Evolutionary conservation across 768 basidiomycete species (phyloP).

Genomic region (Favolaschia claudopus): DNA sequence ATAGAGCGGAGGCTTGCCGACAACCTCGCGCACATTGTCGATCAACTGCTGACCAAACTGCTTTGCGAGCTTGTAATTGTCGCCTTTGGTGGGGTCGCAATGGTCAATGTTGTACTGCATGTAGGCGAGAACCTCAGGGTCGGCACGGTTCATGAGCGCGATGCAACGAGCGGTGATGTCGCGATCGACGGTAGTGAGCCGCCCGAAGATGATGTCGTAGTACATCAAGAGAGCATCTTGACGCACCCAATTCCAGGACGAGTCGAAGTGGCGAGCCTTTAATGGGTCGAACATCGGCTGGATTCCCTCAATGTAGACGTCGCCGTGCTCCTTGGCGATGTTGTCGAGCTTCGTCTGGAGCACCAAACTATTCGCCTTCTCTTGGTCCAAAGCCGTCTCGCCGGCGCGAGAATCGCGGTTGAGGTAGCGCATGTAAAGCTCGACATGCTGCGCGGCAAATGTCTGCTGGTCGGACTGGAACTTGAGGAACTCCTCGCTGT

Average conservation of each 20-base stretch:
- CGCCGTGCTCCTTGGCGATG: constrained; percentile 92
- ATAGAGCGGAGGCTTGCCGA: constrained; percentile 87
- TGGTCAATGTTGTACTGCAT: constrained; percentile 96
- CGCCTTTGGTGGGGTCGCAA: constrained; percentile 81
- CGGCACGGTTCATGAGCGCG: constrained; percentile 96
- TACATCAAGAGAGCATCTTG: constrained; percentile 97
- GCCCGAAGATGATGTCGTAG: constrained; percentile 98
- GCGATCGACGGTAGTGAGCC: constrained; percentile 91
- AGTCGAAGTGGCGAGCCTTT: constrained; percentile 98
- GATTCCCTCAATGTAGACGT: constrained; percentile 92
- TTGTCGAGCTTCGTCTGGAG: constrained; percentile 90
- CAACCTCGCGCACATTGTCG: constrained; percentile 88
- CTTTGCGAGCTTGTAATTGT: constrained; percentile 94
- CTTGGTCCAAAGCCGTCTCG: constrained; percentile 86
- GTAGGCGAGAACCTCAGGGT: constrained; percentile 88
- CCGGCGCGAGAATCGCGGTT: constrained; percentile 93
- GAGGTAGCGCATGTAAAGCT: constrained; percentile 97
- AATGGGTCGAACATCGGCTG: constrained; percentile 93
- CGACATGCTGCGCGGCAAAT: constrained; percentile 92
- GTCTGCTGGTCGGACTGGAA: constrained; percentile 94
- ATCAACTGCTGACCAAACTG: constrained; percentile 96
- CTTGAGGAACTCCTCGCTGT: constrained; percentile 97
- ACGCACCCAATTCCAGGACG: constrained; percentile 99
- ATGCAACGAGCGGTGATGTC: constrained; percentile 98
- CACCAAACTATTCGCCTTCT: constrained; percentile 73